These are phyloP conservation scores for Selenicereus undatus DNA, from an alignment of 148 eudicot species.

Conservation along the genomic window DNA sequence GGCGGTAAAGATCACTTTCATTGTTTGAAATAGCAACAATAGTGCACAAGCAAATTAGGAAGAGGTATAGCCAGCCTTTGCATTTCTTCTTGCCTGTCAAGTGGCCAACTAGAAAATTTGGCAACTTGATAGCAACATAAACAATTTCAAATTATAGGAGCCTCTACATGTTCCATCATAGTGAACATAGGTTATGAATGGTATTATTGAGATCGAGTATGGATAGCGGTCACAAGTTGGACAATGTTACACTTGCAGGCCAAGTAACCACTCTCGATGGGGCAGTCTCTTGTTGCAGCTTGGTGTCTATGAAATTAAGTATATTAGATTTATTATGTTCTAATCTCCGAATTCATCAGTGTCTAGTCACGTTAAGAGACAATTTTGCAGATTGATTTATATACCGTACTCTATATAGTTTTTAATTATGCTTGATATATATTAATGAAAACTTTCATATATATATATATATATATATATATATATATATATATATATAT, in stretches of 20 bases:
- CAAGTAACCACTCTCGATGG: too few relatives aligned
- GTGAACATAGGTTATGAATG: too few relatives aligned
- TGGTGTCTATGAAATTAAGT: too few relatives aligned
- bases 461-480: background rate
- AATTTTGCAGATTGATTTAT: background rate
- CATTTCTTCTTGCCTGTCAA: slow-evolving; percentile 2
- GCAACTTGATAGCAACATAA: background rate
- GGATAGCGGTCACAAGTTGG: too few relatives aligned
- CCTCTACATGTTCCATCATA: background rate
- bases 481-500: background rate
- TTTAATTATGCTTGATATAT: too few relatives aligned
- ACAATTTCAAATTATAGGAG: background rate
- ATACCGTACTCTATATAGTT: background rate
- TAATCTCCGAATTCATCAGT: too few relatives aligned
- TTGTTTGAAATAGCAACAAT: background rate
- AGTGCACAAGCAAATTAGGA: background rate
- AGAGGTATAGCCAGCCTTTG: background rate
- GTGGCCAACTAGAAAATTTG: background rate
- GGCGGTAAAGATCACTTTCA: background rate
- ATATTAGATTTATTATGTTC: too few relatives aligned
- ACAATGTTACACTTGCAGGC: too few relatives aligned
- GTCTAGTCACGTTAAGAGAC: too few relatives aligned
- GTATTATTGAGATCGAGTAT: too few relatives aligned
- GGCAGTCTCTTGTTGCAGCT: too few relatives aligned
- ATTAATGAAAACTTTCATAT: background rate